These are phyloP conservation scores for Caryopteris hybrid DNA, from an alignment of 305 asterid genomes.

Conservation along the genomic window DNA sequence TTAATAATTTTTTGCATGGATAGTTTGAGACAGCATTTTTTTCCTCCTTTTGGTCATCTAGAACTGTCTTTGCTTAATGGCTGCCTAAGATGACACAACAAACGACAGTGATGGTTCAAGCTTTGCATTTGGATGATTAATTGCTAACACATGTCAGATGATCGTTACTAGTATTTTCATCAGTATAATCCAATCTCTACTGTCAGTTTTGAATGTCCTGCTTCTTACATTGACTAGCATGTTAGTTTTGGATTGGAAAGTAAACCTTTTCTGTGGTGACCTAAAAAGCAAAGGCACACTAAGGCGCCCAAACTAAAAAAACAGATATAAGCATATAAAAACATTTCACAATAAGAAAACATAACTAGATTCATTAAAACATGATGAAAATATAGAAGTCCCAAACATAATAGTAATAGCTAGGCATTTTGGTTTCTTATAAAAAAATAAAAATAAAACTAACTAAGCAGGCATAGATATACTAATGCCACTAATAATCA, in stretches of 20 bases:
- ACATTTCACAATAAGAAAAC: no score
- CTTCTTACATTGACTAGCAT: neutral
- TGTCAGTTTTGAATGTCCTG: neutral
- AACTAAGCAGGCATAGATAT: no score
- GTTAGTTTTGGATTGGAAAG: neutral
- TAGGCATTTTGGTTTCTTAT: no score
- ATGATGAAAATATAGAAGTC: no score
- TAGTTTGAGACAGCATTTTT: no score
- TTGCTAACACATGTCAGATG: neutral
- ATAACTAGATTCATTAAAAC: no score
- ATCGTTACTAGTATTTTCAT: neutral
- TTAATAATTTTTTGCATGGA: neutral
- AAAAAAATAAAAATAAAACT: no score
- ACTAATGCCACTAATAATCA: no score
- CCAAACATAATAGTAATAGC: no score
- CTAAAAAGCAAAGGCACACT: neutral
- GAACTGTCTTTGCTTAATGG: neutral
- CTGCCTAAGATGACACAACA: neutral
- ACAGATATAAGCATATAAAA: no score
- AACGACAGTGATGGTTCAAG: neutral
- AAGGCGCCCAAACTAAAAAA: no score
- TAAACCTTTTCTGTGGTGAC: neutral
- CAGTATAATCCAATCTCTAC: neutral
- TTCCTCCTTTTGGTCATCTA: neutral
- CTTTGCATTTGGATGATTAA: neutral